Evolutionary conservation across 2,329 filamentous ascomycete species (phyloP).

Genomic region (Fusarium nelsonii): DNA sequence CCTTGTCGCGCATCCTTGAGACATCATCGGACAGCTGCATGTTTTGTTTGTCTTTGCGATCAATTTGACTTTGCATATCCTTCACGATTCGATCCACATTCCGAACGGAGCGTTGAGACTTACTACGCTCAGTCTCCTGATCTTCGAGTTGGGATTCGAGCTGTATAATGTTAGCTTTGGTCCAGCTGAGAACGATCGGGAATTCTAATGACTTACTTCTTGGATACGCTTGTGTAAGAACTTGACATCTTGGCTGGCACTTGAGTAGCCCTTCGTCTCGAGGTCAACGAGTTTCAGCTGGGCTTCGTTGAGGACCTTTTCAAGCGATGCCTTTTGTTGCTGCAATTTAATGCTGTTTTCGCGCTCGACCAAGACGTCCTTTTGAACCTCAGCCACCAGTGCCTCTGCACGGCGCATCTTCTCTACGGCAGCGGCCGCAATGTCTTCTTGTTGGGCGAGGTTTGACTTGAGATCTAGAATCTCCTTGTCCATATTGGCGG

Average conservation of each 20-base stretch:
- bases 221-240: conserved; percentile 95
- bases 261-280: conserved; percentile 97
- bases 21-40: conserved; percentile 85
- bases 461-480: conserved; percentile 89
- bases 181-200: not conserved
- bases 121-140: conserved; percentile 81
- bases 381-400: conserved; percentile 88
- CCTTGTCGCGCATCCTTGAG: conserved; percentile 86
- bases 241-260: conserved; percentile 92
- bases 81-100: conserved; percentile 95
- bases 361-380: conserved; percentile 88
- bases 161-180: conserved; percentile 59
- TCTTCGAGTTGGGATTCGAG: conserved; percentile 89
- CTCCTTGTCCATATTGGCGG: conserved; percentile 88
- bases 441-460: conserved; percentile 92
- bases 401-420: conserved; percentile 97
- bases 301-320: conserved; percentile 90
- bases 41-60: conserved; percentile 91
- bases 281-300: conserved; percentile 92
- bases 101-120: conserved; percentile 87
- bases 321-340: conserved; percentile 88
- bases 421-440: conserved; percentile 89
- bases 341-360: conserved; percentile 85
- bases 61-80: conserved; percentile 91
- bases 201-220: conserved; percentile 74